These are phyloP conservation scores for Chrysochromulina parva DNA, from an alignment of 78 protist genomes.

Conservation along the genomic window DNA sequence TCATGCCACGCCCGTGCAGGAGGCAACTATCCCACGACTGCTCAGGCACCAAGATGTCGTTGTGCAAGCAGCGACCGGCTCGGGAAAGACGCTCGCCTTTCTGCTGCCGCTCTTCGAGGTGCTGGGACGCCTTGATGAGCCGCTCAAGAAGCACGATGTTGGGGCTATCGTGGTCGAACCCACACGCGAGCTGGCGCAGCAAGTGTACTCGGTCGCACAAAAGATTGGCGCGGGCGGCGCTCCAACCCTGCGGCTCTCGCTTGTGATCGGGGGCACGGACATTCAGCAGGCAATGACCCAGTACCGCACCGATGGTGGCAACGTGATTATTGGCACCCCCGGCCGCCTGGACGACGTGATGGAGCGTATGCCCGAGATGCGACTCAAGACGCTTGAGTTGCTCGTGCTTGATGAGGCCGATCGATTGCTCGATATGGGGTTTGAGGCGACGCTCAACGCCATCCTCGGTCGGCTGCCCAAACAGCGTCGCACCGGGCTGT, in stretches of 20 bases:
- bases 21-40: constrained; percentile 69
- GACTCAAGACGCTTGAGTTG: constrained; percentile 72
- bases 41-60: constrained; percentile 77
- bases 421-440: constrained; percentile 58
- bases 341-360: constrained; percentile 72
- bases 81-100: constrained; percentile 67
- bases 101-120: constrained; percentile 68
- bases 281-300: neutral
- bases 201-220: constrained; percentile 42
- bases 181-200: constrained; percentile 66
- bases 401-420: constrained; percentile 84
- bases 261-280: constrained; percentile 46
- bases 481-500: constrained; percentile 66
- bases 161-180: constrained; percentile 55
- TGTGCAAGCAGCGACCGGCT: constrained; percentile 67
- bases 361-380: neutral
- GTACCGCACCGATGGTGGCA: constrained; percentile 50
- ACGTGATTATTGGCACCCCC: constrained; percentile 85
- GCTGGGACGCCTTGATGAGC: constrained; percentile 44
- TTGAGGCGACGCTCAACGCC: constrained; percentile 25
- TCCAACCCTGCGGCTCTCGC: neutral
- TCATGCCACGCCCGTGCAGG: constrained; percentile 43
- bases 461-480: constrained; percentile 48
- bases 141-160: neutral
- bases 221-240: neutral